phyloP scores from a whole-genome alignment of 2,329 filamentous ascomycete genomes.

The Xylaria sp. region DNA sequence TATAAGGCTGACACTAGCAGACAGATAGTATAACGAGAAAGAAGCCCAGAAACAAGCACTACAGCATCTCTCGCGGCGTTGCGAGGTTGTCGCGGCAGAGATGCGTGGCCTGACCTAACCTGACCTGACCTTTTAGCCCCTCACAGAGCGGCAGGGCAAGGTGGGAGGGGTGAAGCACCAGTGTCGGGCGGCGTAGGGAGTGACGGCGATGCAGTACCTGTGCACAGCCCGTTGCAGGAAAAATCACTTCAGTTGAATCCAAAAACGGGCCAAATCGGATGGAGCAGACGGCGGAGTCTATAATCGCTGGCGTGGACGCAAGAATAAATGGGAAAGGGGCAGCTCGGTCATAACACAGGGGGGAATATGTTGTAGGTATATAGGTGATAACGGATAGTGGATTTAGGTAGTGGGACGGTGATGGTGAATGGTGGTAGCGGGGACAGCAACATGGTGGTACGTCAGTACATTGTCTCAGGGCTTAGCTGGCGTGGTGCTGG shows the following conservation, averaged over 20 bases:
- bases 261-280: conserved; percentile 23
- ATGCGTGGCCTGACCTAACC: conserved; percentile 34
- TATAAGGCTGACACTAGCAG: conserved; percentile 2
- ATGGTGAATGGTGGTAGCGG: neutral
- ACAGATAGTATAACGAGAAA: conserved; percentile 12
- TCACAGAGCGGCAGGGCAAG: conserved; percentile 40
- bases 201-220: conserved; percentile 1
- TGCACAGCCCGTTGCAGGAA: conserved; percentile 6
- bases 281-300: conserved; percentile 12
- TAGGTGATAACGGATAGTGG: too few species aligned
- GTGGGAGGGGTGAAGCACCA: conserved; percentile 33
- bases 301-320: conserved; percentile 25
- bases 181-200: conserved; percentile 17
- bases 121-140: conserved; percentile 37
- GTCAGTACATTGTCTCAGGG: conserved; percentile 6
- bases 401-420: neutral
- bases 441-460: neutral
- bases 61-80: conserved; percentile 35
- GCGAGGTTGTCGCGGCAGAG: conserved; percentile 22
- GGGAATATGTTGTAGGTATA: conserved; percentile 6
- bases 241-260: conserved; percentile 9
- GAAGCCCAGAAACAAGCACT: conserved; percentile 22
- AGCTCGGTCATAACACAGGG: conserved; percentile 25
- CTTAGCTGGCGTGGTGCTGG: neutral
- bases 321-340: conserved; percentile 15